A percentile compares a stretch with the other conserved stretches of the same genome.
These are phyloP conservation scores for Cladobotryum protrusum DNA, from an alignment of 2,329 filamentous ascomycete genomes.

Conservation along the genomic window DNA sequence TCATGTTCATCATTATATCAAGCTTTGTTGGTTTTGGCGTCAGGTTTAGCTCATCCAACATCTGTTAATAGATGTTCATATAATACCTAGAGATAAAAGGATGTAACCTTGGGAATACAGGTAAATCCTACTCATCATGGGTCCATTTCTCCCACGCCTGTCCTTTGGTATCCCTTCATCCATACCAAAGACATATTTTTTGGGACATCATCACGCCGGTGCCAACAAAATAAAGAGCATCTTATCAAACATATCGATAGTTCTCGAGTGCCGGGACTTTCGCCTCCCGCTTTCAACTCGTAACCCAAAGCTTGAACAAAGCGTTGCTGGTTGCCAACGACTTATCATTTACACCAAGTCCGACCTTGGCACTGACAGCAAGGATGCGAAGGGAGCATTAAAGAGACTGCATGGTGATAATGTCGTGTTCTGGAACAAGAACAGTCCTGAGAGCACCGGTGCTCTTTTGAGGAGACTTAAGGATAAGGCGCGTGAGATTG, in stretches of 20 bases:
- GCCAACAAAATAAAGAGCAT: slow-evolving; percentile 75
- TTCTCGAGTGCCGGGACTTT: slow-evolving; percentile 93
- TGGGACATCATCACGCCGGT: slow-evolving; percentile 84
- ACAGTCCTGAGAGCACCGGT: slow-evolving; percentile 26
- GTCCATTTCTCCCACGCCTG: slow-evolving; percentile 64
- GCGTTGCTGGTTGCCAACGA: slow-evolving; percentile 64
- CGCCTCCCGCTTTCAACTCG: slow-evolving; percentile 82
- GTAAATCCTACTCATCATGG: slow-evolving; percentile 5
- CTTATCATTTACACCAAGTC: slow-evolving; percentile 88
- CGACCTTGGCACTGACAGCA: slow-evolving; percentile 56
- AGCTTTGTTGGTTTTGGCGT: no score
- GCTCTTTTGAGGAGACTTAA: slow-evolving; percentile 34
- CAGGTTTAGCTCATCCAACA: no score
- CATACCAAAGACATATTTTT: slow-evolving; percentile 84
- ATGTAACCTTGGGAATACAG: no score
- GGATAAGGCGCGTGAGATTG: slow-evolving; percentile 24
- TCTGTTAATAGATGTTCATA: no score
- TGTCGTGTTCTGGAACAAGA: slow-evolving; percentile 41
- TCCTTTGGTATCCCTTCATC: slow-evolving; percentile 65
- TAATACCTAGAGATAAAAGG: no score
- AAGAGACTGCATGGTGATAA: slow-evolving; percentile 29
- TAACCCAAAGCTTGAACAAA: slow-evolving; percentile 82
- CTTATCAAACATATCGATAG: slow-evolving; percentile 74
- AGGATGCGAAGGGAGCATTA: slow-evolving; percentile 21
- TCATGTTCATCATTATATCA: no score